Percentiles rank a stretch among this genome's conserved stretches.
phyloP scores from a whole-genome alignment of 2,329 filamentous ascomycete species.

The Hymenoscyphus repandus region DNA sequence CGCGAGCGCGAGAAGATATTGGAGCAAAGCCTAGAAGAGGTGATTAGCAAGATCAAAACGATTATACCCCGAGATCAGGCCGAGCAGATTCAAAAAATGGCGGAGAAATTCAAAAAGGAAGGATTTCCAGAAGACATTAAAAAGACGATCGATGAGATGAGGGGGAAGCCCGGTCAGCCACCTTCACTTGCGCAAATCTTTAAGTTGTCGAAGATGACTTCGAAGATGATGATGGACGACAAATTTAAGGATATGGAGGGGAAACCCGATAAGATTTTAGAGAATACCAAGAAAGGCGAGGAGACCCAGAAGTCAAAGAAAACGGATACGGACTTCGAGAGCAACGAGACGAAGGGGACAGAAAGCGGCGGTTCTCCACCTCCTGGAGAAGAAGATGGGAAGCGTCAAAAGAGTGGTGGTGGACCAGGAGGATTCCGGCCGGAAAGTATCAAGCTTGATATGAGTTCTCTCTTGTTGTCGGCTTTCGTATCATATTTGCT shows the following conservation, averaged over 20 bases:
- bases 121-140: conserved; percentile 60
- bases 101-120: conserved; percentile 58
- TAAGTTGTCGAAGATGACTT: conserved; percentile 32
- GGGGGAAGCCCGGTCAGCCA: conserved; percentile 15
- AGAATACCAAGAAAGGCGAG: conserved; percentile 15
- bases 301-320: background rate
- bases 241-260: conserved; percentile 22
- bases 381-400: conserved; percentile 32
- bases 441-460: conserved; percentile 27
- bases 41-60: conserved; percentile 51
- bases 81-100: conserved; percentile 51
- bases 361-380: conserved; percentile 14
- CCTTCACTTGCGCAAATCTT: conserved; percentile 24
- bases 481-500: conserved; percentile 57
- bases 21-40: conserved; percentile 41
- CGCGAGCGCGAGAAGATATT: conserved; percentile 51
- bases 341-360: conserved; percentile 18
- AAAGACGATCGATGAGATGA: conserved; percentile 33
- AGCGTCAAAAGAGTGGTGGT: conserved; percentile 28
- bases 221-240: conserved; percentile 29
- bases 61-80: conserved; percentile 58
- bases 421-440: conserved; percentile 20
- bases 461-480: conserved; percentile 36
- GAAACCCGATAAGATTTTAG: conserved; percentile 17
- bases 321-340: conserved; percentile 23